Conservation (phyloP, 2,329 filamentous ascomycete species). For the Albophoma yamanashiensis region DNA sequence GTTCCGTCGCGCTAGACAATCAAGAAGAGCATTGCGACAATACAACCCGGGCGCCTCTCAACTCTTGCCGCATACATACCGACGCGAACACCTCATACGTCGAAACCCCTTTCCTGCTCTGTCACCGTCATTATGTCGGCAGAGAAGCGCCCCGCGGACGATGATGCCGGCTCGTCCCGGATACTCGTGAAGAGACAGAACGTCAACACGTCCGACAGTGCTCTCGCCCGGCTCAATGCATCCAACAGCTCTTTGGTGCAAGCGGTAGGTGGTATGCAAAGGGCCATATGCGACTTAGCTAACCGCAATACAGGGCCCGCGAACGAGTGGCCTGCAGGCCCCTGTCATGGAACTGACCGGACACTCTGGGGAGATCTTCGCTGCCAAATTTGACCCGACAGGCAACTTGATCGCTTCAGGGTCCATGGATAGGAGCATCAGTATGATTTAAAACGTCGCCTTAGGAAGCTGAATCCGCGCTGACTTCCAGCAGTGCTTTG, state of each 20-base stretch:
- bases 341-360: conserved; percentile 91
- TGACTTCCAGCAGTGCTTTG: conserved; percentile 59
- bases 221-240: conserved; percentile 40
- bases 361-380: conserved; percentile 77
- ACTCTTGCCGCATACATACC: neutral
- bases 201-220: conserved; percentile 35
- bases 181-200: conserved; percentile 87
- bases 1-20: neutral
- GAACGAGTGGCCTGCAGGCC: conserved; percentile 75
- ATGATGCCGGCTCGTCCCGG: conserved; percentile 69
- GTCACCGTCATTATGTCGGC: conserved; percentile 56
- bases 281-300: neutral
- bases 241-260: conserved; percentile 38
- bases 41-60: neutral
- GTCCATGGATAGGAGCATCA: conserved; percentile 86
- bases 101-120: neutral
- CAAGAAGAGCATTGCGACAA: neutral
- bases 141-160: conserved; percentile 85
- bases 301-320: conserved; percentile 46
- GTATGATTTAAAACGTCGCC: conserved; percentile 35
- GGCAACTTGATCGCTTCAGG: conserved; percentile 87
- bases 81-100: neutral
- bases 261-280: conserved; percentile 27
- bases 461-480: neutral
- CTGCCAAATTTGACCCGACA: conserved; percentile 79